Evolutionary conservation across 108 stramenopile genomes (phyloP).

Genomic region (Cyclotella atomus): DNA sequence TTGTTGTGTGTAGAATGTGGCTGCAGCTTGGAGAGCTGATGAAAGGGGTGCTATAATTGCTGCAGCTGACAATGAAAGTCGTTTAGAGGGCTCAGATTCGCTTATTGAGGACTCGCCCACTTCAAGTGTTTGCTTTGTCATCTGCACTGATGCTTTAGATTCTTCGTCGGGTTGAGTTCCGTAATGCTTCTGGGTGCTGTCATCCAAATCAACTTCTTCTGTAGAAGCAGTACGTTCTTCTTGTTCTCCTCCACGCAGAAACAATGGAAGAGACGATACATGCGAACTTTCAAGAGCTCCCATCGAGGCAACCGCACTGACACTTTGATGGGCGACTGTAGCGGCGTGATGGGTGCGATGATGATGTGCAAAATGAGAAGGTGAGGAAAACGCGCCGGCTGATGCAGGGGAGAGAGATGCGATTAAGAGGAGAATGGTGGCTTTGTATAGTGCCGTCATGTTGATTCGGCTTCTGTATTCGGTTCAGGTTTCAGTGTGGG

Average conservation of each 20-base stretch:
- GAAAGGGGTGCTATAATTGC: slow-evolving; percentile 28
- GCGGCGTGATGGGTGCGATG: not conserved
- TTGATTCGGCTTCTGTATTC: too few species aligned
- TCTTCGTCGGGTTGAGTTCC: slow-evolving; percentile 25
- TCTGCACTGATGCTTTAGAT: slow-evolving; percentile 25
- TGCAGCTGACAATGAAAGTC: not conserved
- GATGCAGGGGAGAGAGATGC: slow-evolving; percentile 29
- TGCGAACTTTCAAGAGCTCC: not conserved
- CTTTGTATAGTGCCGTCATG: slow-evolving; percentile 7
- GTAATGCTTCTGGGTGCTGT: slow-evolving; percentile 16
- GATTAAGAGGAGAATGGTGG: slow-evolving; percentile 14
- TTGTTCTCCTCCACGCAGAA: slow-evolving; percentile 24
- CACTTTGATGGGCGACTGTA: slow-evolving; percentile 10
- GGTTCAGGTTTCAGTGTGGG: too few species aligned
- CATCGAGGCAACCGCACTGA: not conserved
- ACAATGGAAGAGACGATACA: slow-evolving; percentile 1
- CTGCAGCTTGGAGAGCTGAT: slow-evolving; percentile 25
- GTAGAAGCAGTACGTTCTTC: slow-evolving; percentile 6
- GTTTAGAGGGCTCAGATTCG: not conserved
- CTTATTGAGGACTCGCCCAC: slow-evolving; percentile 1
- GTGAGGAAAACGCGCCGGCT: slow-evolving; percentile 27
- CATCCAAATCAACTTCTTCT: slow-evolving; percentile 30
- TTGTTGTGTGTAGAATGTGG: slow-evolving; percentile 35
- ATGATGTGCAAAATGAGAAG: not conserved
- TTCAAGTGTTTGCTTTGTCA: slow-evolving; percentile 19